A percentile compares a stretch with the other conserved stretches of the same genome.
phyloP scores from a whole-genome alignment of 495 filamentous ascomycete genomes.

The Paragyromitra xinjiangensis region DNA sequence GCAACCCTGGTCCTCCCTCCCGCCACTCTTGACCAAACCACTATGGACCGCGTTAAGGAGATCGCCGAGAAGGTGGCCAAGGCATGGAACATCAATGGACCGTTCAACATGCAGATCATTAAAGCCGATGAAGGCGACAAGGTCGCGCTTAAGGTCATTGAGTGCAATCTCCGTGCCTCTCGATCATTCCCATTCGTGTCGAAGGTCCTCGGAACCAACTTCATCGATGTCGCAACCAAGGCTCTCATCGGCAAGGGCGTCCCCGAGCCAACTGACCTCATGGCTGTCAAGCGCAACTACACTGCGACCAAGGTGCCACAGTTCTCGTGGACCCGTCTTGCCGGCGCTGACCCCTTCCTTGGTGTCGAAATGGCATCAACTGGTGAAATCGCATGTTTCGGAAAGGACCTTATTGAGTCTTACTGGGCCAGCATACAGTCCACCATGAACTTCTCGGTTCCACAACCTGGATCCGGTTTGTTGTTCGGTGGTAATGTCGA shows the following conservation, averaged over 20 bases:
- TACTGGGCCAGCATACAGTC: conserved; percentile 97
- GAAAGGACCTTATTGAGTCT: conserved; percentile 91
- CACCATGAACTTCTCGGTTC: conserved; percentile 98
- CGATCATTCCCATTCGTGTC: conserved; percentile 97
- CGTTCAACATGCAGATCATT: conserved; percentile 99
- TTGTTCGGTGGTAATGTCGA: conserved; percentile 86
- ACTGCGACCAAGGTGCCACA: conserved; percentile 96
- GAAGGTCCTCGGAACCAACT: conserved; percentile 96
- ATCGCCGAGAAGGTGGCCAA: conserved; percentile 96
- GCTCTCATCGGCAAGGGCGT: conserved; percentile 87
- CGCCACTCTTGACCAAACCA: conserved; percentile 73
- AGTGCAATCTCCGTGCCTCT: conserved; percentile 97
- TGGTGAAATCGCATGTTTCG: conserved; percentile 98
- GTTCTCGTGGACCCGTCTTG: conserved; percentile 98
- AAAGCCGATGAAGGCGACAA: conserved; percentile 79
- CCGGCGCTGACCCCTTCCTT: conserved; percentile 95
- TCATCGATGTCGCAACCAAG: conserved; percentile 95
- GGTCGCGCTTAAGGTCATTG: conserved; percentile 91
- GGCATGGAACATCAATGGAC: conserved; percentile 95
- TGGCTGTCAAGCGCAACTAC: conserved; percentile 87
- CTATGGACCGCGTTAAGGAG: conserved; percentile 86
- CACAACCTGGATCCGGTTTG: conserved; percentile 90
- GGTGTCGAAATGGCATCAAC: conserved; percentile 98
- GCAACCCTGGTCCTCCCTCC: conserved; percentile 96
- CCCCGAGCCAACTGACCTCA: conserved; percentile 85